phyloP scores from a whole-genome alignment of 116 monocot genomes.

The Papilionanthe hybrid region DNA sequence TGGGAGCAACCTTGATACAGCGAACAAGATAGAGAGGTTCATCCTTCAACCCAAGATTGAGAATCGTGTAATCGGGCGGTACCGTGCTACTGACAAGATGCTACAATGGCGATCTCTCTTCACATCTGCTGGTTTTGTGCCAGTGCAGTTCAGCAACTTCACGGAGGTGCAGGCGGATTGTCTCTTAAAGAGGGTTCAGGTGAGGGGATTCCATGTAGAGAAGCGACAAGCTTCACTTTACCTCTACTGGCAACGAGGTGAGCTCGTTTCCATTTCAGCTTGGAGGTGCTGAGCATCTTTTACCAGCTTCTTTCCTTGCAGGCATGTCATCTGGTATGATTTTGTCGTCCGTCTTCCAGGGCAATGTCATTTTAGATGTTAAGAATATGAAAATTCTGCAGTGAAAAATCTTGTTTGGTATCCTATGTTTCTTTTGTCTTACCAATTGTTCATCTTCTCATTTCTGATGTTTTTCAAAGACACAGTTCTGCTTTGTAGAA shows the following conservation, averaged over 20 bases:
- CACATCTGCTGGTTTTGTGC: conserved; percentile 52
- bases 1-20: conserved; percentile 37
- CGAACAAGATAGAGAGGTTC: conserved; percentile 66
- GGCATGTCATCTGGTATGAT: conserved; percentile 22
- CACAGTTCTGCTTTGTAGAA: not conserved
- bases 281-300: conserved; percentile 66
- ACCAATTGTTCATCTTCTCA: not conserved
- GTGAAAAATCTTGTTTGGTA: not conserved
- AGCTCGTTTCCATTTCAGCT: conserved; percentile 76
- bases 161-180: conserved; percentile 87
- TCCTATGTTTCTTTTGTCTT: not conserved
- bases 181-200: conserved; percentile 62
- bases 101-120: conserved; percentile 47
- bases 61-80: conserved; percentile 31
- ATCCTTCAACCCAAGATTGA: conserved; percentile 70
- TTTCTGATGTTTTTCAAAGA: not conserved
- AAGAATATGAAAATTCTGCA: not conserved
- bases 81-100: conserved; percentile 36
- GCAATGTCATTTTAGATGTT: not conserved
- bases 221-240: conserved; percentile 58
- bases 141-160: conserved; percentile 71
- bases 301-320: not conserved
- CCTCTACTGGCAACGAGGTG: conserved; percentile 81
- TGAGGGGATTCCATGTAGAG: conserved; percentile 84
- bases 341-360: not conserved